These are phyloP conservation scores for Gremmenia infestans DNA, from an alignment of 2,329 filamentous ascomycete species.

Conservation along the genomic window DNA sequence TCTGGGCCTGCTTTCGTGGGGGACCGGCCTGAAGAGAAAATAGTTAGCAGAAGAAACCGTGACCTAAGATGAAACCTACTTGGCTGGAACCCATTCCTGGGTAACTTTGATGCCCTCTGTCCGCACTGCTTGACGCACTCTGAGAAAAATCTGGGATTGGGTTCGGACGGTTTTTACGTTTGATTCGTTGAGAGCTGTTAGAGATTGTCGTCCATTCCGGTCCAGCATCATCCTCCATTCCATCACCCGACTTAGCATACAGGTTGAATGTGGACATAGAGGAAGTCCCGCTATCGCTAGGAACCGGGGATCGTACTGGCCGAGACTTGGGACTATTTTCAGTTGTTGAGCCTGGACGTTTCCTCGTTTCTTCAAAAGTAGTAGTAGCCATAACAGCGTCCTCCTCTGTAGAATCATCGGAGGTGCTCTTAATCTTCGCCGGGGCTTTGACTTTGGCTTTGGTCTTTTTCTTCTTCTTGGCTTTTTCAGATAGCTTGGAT, in stretches of 20 bases:
- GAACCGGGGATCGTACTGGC: background rate
- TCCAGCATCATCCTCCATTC: background rate
- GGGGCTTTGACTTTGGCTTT: background rate
- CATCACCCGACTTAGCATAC: background rate
- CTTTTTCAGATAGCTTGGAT: background rate
- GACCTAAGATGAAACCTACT: background rate
- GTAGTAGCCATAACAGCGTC: background rate
- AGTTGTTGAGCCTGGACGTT: background rate
- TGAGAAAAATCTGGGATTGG: background rate
- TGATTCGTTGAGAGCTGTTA: background rate
- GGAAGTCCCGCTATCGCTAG: background rate
- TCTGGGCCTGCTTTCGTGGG: background rate
- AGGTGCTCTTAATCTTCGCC: background rate
- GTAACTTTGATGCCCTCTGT: background rate
- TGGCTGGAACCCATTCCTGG: background rate
- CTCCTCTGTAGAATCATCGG: background rate
- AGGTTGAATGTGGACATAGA: background rate
- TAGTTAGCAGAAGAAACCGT: background rate
- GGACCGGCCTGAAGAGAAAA: background rate
- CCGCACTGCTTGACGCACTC: background rate
- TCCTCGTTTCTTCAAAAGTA: background rate
- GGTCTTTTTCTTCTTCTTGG: background rate
- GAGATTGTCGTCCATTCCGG: background rate
- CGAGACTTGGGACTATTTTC: background rate
- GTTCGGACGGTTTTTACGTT: background rate